Evolutionary conservation across 805 yeast genomes (phyloP), one percentile per base, ranked within the genome.

Genomic region (Blastobotrys muscicola): DNA sequence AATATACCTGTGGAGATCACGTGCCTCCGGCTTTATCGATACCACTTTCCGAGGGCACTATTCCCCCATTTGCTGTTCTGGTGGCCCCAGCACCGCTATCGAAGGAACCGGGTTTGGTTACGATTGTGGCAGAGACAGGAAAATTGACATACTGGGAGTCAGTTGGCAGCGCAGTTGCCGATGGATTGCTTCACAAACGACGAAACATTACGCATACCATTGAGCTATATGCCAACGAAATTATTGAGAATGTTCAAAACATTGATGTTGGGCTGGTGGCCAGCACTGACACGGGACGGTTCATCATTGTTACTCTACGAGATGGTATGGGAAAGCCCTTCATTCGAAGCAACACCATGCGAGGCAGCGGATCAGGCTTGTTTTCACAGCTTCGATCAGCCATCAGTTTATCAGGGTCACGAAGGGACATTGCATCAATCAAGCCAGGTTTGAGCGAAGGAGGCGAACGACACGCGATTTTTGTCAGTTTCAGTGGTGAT

Each of bases 231-330:
- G 59, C 69, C 13, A 67, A 70, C 11, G 97, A 89, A 57, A 56
- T 59, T 29, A 66, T 86, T 12, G 73, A 77, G 1, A 53, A 69
- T 33, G 71, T 81, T 1, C 75, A 76, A 43, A 74, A 74, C 47
- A 69, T 81, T 8, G 85, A 79, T 50, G 76, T 82, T 1, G 95
- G 95, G 2, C 67, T 85, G 3, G 68, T 81, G 0, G 55, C 82
- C 7, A 74, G 86, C 6, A 85, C 96, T 0, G 75, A 83, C 3
- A 65, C 74, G 48, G 85, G 85, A 16, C 68, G 89, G 47, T 75
- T 81, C 36, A 58, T 80, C 4, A 66, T 84, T 36, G 55, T 85
- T 2, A 67, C 80, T 0, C 64, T 87, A 29, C 73, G 82, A 48
- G 92, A 86, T 59, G 68, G 75, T 38, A 68, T 74, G 31, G 90